phyloP scores from a whole-genome alignment of 495 filamentous ascomycete genomes.

The Astrothelium subdiscretum region DNA sequence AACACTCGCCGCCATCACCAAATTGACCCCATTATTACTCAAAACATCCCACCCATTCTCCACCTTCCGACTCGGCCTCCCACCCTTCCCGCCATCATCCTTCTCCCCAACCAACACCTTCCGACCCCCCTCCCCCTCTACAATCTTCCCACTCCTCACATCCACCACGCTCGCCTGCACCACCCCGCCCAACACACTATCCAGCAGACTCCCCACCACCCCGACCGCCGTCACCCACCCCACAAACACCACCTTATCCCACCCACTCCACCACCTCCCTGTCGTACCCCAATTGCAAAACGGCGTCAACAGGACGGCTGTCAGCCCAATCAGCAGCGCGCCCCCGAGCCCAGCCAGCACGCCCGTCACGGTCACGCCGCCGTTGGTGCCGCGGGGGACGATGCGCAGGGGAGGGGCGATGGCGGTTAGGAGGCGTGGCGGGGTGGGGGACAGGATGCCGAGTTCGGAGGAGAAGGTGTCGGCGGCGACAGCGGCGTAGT shows the following conservation, averaged over 20 bases:
- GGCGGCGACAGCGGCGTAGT: conserved; percentile 84
- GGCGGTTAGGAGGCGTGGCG: conserved; percentile 80
- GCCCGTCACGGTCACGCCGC: conserved; percentile 68
- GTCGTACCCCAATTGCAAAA: conserved; percentile 38
- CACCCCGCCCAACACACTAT: conserved; percentile 75
- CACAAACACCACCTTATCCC: conserved; percentile 44
- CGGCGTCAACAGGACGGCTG: conserved; percentile 55
- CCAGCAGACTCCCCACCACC: conserved; percentile 64
- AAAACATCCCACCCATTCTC: conserved; percentile 66
- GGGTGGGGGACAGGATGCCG: conserved; percentile 68
- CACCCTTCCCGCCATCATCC: conserved; percentile 15
- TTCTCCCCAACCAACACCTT: conserved; percentile 43
- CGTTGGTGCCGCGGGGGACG: conserved; percentile 87
- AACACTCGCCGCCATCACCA: conserved; percentile 74
- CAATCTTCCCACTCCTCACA: conserved; percentile 66
- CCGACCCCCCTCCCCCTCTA: conserved; percentile 75
- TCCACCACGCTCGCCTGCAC: conserved; percentile 84
- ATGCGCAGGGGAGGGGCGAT: conserved; percentile 68
- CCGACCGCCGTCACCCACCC: conserved; percentile 58
- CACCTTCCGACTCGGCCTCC: conserved; percentile 56
- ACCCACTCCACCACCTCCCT: conserved; percentile 31
- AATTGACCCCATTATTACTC: conserved; percentile 90
- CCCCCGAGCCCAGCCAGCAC: conserved; percentile 64
- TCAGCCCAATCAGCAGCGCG: conserved; percentile 56
- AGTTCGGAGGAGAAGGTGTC: conserved; percentile 95